Percentiles rank a stretch among this genome's conserved stretches.
These are phyloP conservation scores for Fusarium secorum DNA, from an alignment of 2,329 filamentous ascomycete species.

Conservation along the genomic window DNA sequence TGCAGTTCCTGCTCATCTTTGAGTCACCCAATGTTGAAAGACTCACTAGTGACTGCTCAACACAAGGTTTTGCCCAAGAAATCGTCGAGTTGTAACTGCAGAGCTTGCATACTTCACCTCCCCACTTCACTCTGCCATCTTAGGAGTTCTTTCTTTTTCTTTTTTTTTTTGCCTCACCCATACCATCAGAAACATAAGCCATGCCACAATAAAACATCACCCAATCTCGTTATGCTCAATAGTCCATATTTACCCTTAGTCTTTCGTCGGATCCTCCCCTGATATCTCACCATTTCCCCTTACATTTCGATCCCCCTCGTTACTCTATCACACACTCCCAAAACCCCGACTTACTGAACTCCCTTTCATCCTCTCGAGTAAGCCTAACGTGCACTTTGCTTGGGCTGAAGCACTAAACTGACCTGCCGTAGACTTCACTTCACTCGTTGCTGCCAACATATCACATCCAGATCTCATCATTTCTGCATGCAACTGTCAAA, in stretches of 20 bases:
- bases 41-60: neutral
- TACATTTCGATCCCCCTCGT: neutral
- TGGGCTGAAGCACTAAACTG: neutral
- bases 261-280: no score
- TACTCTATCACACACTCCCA: neutral
- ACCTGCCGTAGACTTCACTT: neutral
- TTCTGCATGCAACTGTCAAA: neutral
- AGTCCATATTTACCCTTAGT: neutral
- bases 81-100: neutral
- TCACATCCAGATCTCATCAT: neutral
- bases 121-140: neutral
- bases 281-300: neutral
- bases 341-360: neutral
- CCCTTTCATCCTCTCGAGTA: neutral
- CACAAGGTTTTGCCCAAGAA: neutral
- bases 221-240: accelerated
- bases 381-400: neutral
- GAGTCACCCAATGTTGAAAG: neutral
- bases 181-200: no score
- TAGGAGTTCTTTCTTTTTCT: neutral
- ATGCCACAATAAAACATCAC: neutral
- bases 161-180: neutral
- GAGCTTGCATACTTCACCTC: neutral
- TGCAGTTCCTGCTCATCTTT: neutral
- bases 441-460: neutral